phyloP scores from a whole-genome alignment of 1,284 basidiomycete species.

The Pisolithus thermaeus region DNA sequence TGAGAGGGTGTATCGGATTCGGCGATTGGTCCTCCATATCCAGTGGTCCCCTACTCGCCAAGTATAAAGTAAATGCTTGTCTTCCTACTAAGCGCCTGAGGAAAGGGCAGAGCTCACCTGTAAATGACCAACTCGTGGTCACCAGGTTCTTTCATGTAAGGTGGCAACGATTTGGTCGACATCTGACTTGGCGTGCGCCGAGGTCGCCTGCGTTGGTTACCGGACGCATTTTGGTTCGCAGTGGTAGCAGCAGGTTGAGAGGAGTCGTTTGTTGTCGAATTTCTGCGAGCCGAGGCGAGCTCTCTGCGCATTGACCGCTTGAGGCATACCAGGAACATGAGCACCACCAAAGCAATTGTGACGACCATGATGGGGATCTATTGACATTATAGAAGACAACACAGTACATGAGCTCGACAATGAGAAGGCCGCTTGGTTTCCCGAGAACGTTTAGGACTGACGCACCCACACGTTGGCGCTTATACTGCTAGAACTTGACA shows the following conservation, averaged over 20 bases:
- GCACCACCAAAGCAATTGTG: neutral
- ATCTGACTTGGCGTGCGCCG: constrained; percentile 57
- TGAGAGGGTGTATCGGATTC: constrained; percentile 27
- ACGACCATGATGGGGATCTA: constrained; percentile 1
- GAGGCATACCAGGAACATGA: neutral
- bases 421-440: neutral
- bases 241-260: neutral
- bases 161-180: constrained; percentile 65
- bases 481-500: neutral
- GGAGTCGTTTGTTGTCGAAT: neutral
- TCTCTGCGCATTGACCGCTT: neutral
- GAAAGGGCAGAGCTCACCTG: constrained; percentile 35
- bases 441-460: neutral
- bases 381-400: neutral
- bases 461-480: neutral
- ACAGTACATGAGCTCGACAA: neutral
- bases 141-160: constrained; percentile 74
- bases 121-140: constrained; percentile 72
- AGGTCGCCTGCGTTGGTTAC: constrained; percentile 39
- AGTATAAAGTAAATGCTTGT: constrained; percentile 3
- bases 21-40: constrained; percentile 30
- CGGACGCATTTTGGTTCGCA: constrained; percentile 1
- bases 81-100: neutral
- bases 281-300: neutral
- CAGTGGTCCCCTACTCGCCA: constrained; percentile 30